Evolutionary conservation across 2,329 filamentous ascomycete genomes (phyloP).

Genomic region (Akanthomyces uredinophilus): DNA sequence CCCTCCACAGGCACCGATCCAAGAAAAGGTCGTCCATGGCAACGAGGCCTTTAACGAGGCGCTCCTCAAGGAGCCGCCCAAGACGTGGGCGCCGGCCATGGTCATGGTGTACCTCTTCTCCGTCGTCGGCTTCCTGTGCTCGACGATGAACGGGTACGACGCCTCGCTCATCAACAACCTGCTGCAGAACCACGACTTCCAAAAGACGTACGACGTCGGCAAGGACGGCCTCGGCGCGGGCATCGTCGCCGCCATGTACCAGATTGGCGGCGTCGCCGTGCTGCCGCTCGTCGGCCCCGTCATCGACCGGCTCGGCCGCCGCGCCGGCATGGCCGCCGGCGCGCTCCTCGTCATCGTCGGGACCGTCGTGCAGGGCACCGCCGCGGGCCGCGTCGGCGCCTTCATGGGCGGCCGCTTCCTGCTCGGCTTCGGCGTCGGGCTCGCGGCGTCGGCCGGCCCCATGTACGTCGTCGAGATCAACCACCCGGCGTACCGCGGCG

Average conservation of each 20-base stretch:
- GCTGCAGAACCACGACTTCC: constrained; percentile 33
- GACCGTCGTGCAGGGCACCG: constrained; percentile 23
- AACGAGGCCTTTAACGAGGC: constrained; percentile 52
- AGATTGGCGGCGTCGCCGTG: constrained; percentile 44
- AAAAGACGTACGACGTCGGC: constrained; percentile 33
- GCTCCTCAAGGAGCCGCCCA: constrained; percentile 46
- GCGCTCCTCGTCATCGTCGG: constrained; percentile 39
- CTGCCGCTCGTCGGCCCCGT: constrained; percentile 37
- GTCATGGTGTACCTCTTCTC: constrained; percentile 40
- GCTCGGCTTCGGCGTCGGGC: constrained; percentile 53
- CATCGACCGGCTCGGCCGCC: constrained; percentile 43
- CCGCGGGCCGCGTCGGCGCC: constrained; percentile 28
- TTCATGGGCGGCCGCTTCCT: constrained; percentile 54
- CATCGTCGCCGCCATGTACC: constrained; percentile 47
- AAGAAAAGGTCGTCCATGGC: constrained; percentile 43
- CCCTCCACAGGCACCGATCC: constrained; percentile 10
- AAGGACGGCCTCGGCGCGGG: constrained; percentile 44
- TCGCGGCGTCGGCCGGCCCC: constrained; percentile 55
- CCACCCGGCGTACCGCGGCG: constrained; percentile 57
- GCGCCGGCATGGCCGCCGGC: constrained; percentile 44
- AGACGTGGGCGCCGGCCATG: constrained; percentile 34
- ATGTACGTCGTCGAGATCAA: constrained; percentile 60
- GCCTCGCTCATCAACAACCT: constrained; percentile 17
- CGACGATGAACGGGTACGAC: constrained; percentile 49
- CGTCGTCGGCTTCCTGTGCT: constrained; percentile 44